A percentile compares a stretch with the other conserved stretches of the same genome.
phyloP scores from a whole-genome alignment of 352 stramenopile genomes.

The Blastocystis sp. region DNA sequence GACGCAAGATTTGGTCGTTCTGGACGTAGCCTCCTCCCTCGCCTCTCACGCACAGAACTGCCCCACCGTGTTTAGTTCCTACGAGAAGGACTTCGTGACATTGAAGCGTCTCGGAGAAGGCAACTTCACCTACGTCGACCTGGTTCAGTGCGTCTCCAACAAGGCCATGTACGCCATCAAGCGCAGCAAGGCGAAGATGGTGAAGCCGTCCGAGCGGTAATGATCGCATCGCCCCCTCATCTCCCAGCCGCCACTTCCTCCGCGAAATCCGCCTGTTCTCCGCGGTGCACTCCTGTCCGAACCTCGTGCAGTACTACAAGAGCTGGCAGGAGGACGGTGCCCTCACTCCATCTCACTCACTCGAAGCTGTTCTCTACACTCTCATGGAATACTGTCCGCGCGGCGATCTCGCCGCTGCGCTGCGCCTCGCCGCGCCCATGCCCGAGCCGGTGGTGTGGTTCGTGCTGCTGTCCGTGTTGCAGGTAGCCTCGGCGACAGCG shows the following conservation, averaged over 20 bases:
- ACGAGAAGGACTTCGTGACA: conserved; percentile 65
- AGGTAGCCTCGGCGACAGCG: not conserved
- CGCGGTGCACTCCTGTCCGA: conserved; percentile 12
- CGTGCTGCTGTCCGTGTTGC: conserved; percentile 7
- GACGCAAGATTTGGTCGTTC: conserved; percentile 19
- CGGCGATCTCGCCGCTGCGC: not conserved
- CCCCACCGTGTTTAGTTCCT: conserved; percentile 7
- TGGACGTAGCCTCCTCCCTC: not conserved
- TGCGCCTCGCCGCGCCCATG: not conserved
- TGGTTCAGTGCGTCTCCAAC: conserved; percentile 14
- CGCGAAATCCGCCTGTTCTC: conserved; percentile 44
- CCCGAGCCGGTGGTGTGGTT: conserved; percentile 28
- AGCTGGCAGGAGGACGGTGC: conserved; percentile 59
- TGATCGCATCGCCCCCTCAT: not conserved
- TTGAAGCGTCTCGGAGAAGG: conserved; percentile 50
- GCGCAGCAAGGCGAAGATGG: conserved; percentile 32
- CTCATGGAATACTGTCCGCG: conserved; percentile 59
- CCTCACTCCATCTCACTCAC: not conserved
- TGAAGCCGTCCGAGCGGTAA: conserved; percentile 37
- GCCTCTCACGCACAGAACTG: not conserved
- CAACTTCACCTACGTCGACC: conserved; percentile 62
- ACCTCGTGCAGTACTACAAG: conserved; percentile 67
- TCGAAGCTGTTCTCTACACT: conserved; percentile 46
- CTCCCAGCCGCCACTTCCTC: not conserved
- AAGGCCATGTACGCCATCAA: conserved; percentile 52